Evolutionary conservation across 768 basidiomycete species (phyloP), one percentile per base, ranked within the genome.

Genomic region (Xerocomellus amylosporus): DNA sequence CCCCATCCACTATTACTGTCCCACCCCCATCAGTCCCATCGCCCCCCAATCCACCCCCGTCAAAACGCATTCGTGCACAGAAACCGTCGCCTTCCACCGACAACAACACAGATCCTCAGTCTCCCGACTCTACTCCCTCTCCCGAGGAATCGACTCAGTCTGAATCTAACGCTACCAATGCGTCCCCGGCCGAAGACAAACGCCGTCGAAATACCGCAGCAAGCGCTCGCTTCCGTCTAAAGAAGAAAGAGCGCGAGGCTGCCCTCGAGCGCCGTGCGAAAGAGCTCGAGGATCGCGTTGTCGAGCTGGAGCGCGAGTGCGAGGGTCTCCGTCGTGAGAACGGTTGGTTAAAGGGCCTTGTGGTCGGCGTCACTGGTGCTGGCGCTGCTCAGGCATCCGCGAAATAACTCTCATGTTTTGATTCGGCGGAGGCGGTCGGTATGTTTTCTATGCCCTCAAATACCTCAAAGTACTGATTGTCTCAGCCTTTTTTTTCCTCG

Each of bases 171-270:
- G 20, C 48, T 34, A 69, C 69, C 8, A 49, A 73, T 0, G 20
- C 84, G 3, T 80, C 80, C 8, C 75, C 86, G 6, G 71, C 86
- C 0, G 93, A 96, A 71, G 93, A 96, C 72, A 96, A 96, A 68
- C 86, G 93, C n/a, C 81, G 93, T 54, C 77, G 93, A 43, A 97
- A 97, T 69, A 97, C 93, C 0, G 91, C 91, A 1, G 93, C 93
- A 0, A 92, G 89, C 49, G 93, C 93, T 31, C 88, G 93, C 8
- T 97, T 97, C 79, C 82, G 93, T 55, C 72, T 93, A 65, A 97
- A 96, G 81, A 97, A 97, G 79, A 97, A 97, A 77, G 92, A 95
- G 72, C 80, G 94, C 14, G 94, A 97, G 74, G 87, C 84, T 2
- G 93, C 94, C 15, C 76, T 96, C 20, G 94, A 96, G 73, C 80